Conservation (phyloP, 768 basidiomycete species). For the Agaricus subrufescens region DNA sequence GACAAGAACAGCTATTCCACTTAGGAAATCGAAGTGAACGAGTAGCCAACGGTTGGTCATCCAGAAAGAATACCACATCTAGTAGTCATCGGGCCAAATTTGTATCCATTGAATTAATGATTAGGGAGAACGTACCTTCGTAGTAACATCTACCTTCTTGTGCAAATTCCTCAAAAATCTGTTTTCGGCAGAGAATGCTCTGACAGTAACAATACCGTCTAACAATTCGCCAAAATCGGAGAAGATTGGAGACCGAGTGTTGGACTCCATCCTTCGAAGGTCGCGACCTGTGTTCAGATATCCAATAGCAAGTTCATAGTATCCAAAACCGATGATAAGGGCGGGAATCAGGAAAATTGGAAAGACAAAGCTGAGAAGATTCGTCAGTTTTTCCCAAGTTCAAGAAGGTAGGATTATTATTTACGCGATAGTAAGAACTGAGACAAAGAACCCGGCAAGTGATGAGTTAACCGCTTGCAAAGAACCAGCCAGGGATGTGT, state of each 20-base stretch:
- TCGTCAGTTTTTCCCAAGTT: no score
- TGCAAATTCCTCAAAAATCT: slow-evolving; percentile 76
- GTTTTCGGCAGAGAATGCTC: slow-evolving; percentile 82
- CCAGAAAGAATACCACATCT: slow-evolving; percentile 89
- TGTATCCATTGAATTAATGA: neutral
- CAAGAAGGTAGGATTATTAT: slow-evolving; percentile 17
- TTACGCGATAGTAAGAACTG: slow-evolving; percentile 68
- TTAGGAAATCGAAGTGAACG: slow-evolving; percentile 76
- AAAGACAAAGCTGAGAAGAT: slow-evolving; percentile 54
- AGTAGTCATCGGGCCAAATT: neutral
- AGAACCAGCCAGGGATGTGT: slow-evolving; percentile 61
- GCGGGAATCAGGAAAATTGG: slow-evolving; percentile 83
- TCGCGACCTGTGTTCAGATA: slow-evolving; percentile 81
- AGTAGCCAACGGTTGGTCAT: slow-evolving; percentile 88
- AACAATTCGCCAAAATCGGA: slow-evolving; percentile 79
- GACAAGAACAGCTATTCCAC: slow-evolving; percentile 65
- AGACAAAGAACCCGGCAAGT: slow-evolving; percentile 71
- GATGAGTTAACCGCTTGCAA: slow-evolving; percentile 76
- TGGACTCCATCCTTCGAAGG: slow-evolving; percentile 87
- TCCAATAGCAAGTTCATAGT: slow-evolving; percentile 64
- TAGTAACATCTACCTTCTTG: slow-evolving; percentile 71
- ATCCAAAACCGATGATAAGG: slow-evolving; percentile 64
- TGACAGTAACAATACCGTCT: slow-evolving; percentile 88
- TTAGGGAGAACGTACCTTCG: slow-evolving; percentile 40
- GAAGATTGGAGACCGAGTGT: slow-evolving; percentile 79